Evolutionary conservation across 1,284 basidiomycete genomes (phyloP).

Genomic region (Leccinum subrobustum): DNA sequence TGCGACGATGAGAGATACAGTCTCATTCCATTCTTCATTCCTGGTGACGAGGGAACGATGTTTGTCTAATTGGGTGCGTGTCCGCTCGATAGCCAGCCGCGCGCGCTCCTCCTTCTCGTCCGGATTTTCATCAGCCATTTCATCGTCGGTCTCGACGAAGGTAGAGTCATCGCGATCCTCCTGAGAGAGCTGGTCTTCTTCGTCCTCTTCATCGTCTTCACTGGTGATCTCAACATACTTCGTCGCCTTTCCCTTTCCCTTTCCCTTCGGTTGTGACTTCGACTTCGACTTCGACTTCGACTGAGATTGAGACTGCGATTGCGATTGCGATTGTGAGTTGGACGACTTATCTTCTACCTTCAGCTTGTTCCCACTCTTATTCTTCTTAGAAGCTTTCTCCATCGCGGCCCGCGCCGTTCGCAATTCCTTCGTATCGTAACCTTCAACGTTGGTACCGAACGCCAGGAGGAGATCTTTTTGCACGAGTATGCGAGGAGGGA

Average conservation of each 20-base stretch:
- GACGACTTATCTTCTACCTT: too few species aligned
- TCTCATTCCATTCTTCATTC: neutral
- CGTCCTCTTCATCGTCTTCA: neutral
- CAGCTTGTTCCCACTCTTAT: neutral
- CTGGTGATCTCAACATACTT: neutral
- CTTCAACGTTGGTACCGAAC: neutral
- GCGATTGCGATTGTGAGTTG: too few species aligned
- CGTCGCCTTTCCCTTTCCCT: neutral
- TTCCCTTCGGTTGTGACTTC: neutral
- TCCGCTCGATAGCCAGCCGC: neutral
- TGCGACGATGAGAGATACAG: neutral
- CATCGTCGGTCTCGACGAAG: neutral
- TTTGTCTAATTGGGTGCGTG: too few species aligned
- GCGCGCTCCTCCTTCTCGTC: neutral
- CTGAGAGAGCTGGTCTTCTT: neutral
- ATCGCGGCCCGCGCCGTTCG: neutral
- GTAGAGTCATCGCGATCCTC: neutral
- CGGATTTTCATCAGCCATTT: neutral
- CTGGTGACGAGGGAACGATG: neutral
- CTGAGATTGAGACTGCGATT: too few species aligned
- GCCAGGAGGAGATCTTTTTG: neutral
- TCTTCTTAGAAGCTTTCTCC: neutral
- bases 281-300: too few species aligned
- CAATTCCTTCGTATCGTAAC: neutral
- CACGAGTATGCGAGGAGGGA: neutral